Conservation (phyloP, 306 rosid species). For the Senna tora region DNA sequence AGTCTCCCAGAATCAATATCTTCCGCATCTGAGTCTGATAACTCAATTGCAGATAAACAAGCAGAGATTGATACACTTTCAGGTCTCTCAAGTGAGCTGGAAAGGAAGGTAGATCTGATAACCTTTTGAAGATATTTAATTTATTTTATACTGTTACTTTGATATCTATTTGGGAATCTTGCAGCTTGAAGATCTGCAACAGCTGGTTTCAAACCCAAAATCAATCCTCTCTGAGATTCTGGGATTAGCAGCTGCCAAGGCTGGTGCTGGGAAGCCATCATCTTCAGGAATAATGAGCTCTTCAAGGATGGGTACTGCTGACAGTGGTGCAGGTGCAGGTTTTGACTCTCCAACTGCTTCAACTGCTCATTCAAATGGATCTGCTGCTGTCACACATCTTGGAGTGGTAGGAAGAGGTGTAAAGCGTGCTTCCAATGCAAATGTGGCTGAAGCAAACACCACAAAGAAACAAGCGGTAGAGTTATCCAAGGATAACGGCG, state of each 20-base stretch:
- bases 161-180: conserved; percentile 20
- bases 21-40: conserved; percentile 50
- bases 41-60: conserved; percentile 55
- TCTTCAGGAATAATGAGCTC: conserved; percentile 55
- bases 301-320: conserved; percentile 65
- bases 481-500: conserved; percentile 61
- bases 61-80: conserved; percentile 82
- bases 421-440: conserved; percentile 65
- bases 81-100: conserved; percentile 82
- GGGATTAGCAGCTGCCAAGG: conserved; percentile 65
- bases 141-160: conserved; percentile 17
- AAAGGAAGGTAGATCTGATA: conserved; percentile 68
- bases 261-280: conserved; percentile 49
- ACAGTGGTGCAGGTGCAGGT: conserved; percentile 51
- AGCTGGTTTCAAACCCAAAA: conserved; percentile 68
- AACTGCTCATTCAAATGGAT: conserved; percentile 76
- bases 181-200: conserved; percentile 98
- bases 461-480: conserved; percentile 68
- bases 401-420: conserved; percentile 99
- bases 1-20: conserved; percentile 49
- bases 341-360: conserved; percentile 87
- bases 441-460: conserved; percentile 52
- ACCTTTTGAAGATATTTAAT: not conserved
- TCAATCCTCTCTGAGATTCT: conserved; percentile 80
- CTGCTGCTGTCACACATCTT: conserved; percentile 87